Evolutionary conservation across 2,329 filamentous ascomycete genomes (phyloP), one percentile per base, ranked within the genome.

Genomic region (Trichoderma pleuroti): DNA sequence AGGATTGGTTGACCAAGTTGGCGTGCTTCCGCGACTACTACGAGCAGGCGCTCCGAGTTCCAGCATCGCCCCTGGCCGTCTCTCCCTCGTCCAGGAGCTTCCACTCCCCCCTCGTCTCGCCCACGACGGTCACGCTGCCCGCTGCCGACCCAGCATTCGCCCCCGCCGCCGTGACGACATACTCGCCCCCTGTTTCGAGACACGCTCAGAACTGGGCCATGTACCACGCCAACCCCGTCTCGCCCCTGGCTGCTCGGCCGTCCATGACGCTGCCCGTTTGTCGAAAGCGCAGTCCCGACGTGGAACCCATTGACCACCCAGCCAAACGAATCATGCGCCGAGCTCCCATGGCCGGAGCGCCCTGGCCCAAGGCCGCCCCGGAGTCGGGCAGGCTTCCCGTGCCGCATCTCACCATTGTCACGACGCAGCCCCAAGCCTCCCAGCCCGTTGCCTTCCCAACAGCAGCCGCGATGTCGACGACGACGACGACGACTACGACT

Each of bases 1-100:
- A 90, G 62, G 87, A 90, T 68, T 98, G 96, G 96, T 90, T 98
- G 76, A 84, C 86, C 72, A 94, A 94, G 79, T 85, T 98, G 68
- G 88, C 91, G 66, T 91, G 91, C 74, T 98, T 98, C 78, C 90
- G 91, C 74, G 89, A 91, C 66, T 98, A 94, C 81, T 94, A 93
- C 81, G 90, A 94, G 75, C 87, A 87, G 71, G 92, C 93, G 34
- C 86, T 86, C 36, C 80, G 80, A 68, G 76, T 80, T 52, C 80
- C 82, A 10, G 77, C 80, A 10, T 82, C 85, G 62, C 80, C 84
- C 28, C 39, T 61, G 10, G 36, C 59, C 39, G 28, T 42, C 28
- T 84, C 84, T 32, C 82, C 81, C 12, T 80, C 77, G 42, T 80
- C 77, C 71, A 80, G 77, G 69, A 73, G 77, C 54, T 83, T 81